A percentile compares a stretch with the other conserved stretches of the same genome.
These are phyloP conservation scores for Gymnopus androsaceus DNA, from an alignment of 1,284 basidiomycete species.

Conservation along the genomic window DNA sequence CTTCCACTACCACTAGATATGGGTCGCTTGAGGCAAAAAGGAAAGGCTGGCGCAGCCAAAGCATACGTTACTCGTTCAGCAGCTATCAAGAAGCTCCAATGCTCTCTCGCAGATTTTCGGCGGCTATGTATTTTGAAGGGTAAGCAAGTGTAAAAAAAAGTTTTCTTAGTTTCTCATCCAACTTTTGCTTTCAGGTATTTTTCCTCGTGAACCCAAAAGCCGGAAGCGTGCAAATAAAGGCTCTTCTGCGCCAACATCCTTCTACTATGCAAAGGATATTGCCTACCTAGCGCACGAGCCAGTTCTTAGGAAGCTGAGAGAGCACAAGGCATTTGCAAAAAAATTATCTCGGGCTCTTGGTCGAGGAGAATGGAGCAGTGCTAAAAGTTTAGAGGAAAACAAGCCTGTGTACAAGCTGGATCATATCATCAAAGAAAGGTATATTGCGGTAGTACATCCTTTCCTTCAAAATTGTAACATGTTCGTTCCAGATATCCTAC, in stretches of 20 bases:
- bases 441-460: constrained; percentile 23
- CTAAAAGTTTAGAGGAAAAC: constrained; percentile 92
- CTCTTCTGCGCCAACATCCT: constrained; percentile 93
- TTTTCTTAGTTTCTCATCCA: constrained; percentile 8
- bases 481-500: constrained; percentile 81
- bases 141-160: constrained; percentile 30
- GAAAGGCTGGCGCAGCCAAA: constrained; percentile 92
- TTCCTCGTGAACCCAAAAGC: constrained; percentile 92
- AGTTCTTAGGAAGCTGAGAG: constrained; percentile 90
- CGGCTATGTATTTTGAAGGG: constrained; percentile 98
- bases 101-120: constrained; percentile 96
- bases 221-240: constrained; percentile 98
- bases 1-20: constrained; percentile 43
- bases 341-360: constrained; percentile 94
- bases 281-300: constrained; percentile 98
- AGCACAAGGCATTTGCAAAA: constrained; percentile 99
- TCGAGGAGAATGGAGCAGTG: constrained; percentile 91
- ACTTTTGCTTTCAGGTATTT: constrained; percentile 71
- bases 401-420: constrained; percentile 90
- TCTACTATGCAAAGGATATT: constrained; percentile 99
- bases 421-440: constrained; percentile 98
- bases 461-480: neutral
- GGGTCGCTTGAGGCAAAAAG: constrained; percentile 89
- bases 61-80: constrained; percentile 92
- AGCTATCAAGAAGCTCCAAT: constrained; percentile 92